These are phyloP conservation scores for Erodium texanum DNA, from an alignment of 441 rosid species.

Conservation along the genomic window DNA sequence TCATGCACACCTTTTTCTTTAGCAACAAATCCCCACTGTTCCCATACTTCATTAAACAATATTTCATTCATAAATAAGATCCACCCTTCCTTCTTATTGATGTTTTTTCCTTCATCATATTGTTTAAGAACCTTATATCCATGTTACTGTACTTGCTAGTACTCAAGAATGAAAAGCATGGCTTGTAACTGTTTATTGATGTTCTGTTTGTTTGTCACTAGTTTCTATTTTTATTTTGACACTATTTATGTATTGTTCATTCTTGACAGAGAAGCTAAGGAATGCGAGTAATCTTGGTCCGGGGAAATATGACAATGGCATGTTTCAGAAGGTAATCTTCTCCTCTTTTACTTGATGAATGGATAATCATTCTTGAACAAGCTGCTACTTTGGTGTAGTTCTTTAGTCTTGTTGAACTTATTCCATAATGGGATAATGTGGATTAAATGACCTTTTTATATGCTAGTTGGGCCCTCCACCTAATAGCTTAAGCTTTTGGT, in stretches of 20 bases:
- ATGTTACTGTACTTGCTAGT: background rate
- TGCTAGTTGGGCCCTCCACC: no score
- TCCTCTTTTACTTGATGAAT: conserved; percentile 8
- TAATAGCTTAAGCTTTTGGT: no score
- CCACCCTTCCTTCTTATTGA: background rate
- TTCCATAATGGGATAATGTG: background rate
- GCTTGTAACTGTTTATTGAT: background rate
- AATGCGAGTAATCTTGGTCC: conserved; percentile 37
- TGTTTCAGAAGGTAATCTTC: conserved; percentile 60
- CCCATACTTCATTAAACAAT: no score
- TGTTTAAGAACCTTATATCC: no score
- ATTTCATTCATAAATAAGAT: background rate
- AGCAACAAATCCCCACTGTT: no score
- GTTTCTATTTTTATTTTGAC: conserved; percentile 5
- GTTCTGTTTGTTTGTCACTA: background rate
- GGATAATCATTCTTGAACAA: background rate
- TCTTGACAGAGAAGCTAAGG: conserved; percentile 53
- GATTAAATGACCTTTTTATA: no score
- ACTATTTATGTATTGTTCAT: background rate
- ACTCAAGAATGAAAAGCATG: background rate
- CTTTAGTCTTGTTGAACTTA: background rate
- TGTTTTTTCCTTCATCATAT: no score
- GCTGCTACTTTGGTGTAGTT: background rate
- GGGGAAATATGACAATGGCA: conserved; percentile 55
- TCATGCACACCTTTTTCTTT: no score